Evolutionary conservation across 805 yeast species (phyloP).

Genomic region (Pachysolen tannophilus): DNA sequence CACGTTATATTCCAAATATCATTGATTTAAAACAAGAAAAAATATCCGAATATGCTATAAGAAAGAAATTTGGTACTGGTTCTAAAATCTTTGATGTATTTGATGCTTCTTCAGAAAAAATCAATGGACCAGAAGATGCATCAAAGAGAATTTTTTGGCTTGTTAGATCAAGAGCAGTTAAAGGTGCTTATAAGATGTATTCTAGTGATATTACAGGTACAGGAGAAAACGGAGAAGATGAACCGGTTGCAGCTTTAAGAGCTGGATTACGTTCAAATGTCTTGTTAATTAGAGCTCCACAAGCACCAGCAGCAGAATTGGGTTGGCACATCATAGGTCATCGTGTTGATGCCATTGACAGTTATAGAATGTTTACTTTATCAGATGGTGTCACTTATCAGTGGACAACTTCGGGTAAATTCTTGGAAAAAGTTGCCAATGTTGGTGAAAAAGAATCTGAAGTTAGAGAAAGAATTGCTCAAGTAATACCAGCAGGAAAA

Average conservation of each 20-base stretch:
- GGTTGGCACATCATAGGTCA: slow-evolving; percentile 61
- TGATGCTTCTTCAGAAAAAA: slow-evolving; percentile 28
- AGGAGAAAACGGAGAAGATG: slow-evolving; percentile 41
- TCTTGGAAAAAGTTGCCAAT: slow-evolving; percentile 48
- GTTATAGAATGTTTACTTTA: slow-evolving; percentile 51
- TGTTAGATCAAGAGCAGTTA: slow-evolving; percentile 56
- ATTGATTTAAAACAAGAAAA: slow-evolving; percentile 32
- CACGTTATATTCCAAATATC: slow-evolving; percentile 47
- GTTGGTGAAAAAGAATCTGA: slow-evolving; percentile 59
- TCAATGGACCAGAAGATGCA: slow-evolving; percentile 35
- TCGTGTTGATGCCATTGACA: slow-evolving; percentile 52
- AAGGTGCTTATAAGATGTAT: slow-evolving; percentile 57
- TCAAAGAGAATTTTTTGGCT: slow-evolving; percentile 41
- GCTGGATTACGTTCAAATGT: slow-evolving; percentile 58
- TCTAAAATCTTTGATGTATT: slow-evolving; percentile 49
- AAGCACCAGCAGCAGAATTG: slow-evolving; percentile 42
- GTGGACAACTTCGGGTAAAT: slow-evolving; percentile 56
- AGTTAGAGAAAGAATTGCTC: slow-evolving; percentile 56
- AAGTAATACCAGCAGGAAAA: slow-evolving; percentile 42
- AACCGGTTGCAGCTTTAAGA: slow-evolving; percentile 49
- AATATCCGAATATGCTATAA: slow-evolving; percentile 35
- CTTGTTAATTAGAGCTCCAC: slow-evolving; percentile 42
- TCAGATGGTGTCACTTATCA: slow-evolving; percentile 56
- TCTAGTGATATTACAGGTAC: slow-evolving; percentile 31
- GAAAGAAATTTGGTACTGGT: slow-evolving; percentile 54